Evolutionary conservation across 192 early-diverging fungal genomes (phyloP).

Genomic region (Gonapodya sp.): DNA sequence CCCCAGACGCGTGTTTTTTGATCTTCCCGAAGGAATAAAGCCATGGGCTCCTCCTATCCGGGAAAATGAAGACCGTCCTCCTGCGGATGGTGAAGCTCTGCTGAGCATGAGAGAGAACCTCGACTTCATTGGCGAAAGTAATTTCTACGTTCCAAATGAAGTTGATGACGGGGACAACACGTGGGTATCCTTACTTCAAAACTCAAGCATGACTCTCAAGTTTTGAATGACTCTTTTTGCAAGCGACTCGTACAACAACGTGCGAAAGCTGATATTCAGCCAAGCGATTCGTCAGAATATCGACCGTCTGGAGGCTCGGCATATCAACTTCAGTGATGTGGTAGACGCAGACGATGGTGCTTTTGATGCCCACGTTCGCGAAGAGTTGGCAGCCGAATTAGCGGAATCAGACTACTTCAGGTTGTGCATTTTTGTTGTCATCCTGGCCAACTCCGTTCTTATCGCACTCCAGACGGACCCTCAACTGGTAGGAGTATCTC

Average conservation of each 20-base stretch:
- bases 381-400: constrained; percentile 24
- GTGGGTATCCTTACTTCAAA: background rate
- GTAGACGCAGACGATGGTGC: constrained; percentile 24
- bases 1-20: background rate
- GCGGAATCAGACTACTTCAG: constrained; percentile 30
- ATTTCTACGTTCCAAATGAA: background rate
- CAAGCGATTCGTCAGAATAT: constrained; percentile 29
- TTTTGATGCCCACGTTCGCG: constrained; percentile 25
- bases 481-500: constrained; percentile 13
- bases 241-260: constrained; percentile 27
- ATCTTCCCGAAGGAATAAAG: background rate
- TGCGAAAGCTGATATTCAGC: constrained; percentile 28
- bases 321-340: constrained; percentile 25
- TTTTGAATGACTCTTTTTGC: too few relatives aligned
- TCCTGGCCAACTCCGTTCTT: constrained; percentile 26
- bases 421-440: constrained; percentile 22
- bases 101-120: background rate
- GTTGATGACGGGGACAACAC: background rate
- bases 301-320: constrained; percentile 24
- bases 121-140: background rate
- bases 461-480: constrained; percentile 27
- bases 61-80: background rate
- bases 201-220: too few relatives aligned
- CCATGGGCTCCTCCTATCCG: background rate
- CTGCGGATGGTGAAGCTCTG: background rate